phyloP scores from a whole-genome alignment of 2,329 filamentous ascomycete genomes.

The Ilyonectria mors-panacis region DNA sequence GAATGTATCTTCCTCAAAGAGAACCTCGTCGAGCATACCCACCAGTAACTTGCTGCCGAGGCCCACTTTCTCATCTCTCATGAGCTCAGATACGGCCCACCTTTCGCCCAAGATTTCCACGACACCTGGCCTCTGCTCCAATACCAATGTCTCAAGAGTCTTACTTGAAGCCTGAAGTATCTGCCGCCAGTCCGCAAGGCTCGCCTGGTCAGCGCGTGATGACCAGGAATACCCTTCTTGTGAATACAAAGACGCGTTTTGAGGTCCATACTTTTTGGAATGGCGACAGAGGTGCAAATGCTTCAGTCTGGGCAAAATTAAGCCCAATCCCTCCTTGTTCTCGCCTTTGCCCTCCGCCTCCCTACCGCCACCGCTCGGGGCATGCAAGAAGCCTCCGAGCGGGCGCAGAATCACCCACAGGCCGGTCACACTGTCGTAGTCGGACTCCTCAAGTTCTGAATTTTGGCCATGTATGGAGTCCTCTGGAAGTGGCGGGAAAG shows the following conservation, averaged over 20 bases:
- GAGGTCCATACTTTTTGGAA: not conserved
- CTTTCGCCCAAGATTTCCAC: too few species aligned
- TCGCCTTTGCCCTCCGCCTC: too few species aligned
- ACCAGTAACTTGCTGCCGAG: not conserved
- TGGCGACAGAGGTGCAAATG: not conserved
- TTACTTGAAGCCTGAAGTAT: not conserved
- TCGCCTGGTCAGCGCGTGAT: not conserved
- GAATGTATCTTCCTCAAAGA: not conserved
- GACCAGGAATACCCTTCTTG: not conserved
- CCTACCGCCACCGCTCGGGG: too few species aligned
- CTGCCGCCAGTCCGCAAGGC: not conserved
- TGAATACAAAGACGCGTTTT: too few species aligned
- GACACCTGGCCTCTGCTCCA: not conserved
- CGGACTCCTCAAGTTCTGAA: too few species aligned
- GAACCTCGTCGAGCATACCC: not conserved
- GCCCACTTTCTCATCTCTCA: not conserved
- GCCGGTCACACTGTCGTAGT: too few species aligned
- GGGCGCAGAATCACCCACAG: not conserved
- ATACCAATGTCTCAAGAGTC: not conserved
- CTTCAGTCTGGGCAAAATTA: not conserved
- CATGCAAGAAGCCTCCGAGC: not conserved
- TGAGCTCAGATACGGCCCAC: too few species aligned
- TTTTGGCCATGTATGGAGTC: too few species aligned
- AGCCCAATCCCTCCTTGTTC: too few species aligned
- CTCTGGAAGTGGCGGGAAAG: not conserved